Evolutionary conservation across 208 protist genomes (phyloP).

Genomic region (Trypanosomatidae sp.): DNA sequence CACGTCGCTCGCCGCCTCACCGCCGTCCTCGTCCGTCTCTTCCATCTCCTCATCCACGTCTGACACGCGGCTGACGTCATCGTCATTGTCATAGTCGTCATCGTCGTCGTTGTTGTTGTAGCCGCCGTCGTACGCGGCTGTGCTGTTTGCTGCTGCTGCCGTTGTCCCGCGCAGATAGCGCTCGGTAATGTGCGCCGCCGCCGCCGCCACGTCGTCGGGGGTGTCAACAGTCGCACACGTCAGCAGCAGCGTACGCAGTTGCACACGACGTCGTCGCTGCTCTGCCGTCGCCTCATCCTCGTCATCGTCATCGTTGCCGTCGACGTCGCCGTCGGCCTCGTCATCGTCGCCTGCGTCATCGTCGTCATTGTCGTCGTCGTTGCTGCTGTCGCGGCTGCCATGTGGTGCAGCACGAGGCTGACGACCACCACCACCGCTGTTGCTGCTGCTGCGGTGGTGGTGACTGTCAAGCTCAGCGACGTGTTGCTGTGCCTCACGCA

Average conservation of each 20-base stretch:
- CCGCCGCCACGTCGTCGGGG: too few species aligned
- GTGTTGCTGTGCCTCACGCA: constrained; percentile 3
- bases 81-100: constrained; percentile 7
- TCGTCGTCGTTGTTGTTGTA: constrained; percentile 1
- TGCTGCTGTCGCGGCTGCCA: constrained; percentile 2
- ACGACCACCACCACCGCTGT: too few species aligned
- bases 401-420: too few species aligned
- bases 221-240: too few species aligned
- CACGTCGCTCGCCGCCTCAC: constrained; percentile 3
- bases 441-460: too few species aligned
- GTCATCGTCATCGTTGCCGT: constrained; percentile 5
- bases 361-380: constrained; percentile 4
- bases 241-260: too few species aligned
- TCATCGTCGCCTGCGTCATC: constrained; percentile 5
- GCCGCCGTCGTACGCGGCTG: constrained; percentile 3
- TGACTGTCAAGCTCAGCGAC: constrained; percentile 13
- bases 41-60: constrained; percentile 20
- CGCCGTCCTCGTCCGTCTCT: constrained; percentile 12
- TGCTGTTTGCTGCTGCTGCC: too few species aligned
- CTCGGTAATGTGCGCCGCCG: too few species aligned
- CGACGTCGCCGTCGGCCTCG: constrained; percentile 7
- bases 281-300: constrained; percentile 21
- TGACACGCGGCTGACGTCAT: constrained; percentile 2
- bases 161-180: too few species aligned
- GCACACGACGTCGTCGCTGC: too few species aligned